Base-by-base conservation (phyloP, 495 filamentous ascomycete genomes). In the Penicillium paradoxum region DNA sequence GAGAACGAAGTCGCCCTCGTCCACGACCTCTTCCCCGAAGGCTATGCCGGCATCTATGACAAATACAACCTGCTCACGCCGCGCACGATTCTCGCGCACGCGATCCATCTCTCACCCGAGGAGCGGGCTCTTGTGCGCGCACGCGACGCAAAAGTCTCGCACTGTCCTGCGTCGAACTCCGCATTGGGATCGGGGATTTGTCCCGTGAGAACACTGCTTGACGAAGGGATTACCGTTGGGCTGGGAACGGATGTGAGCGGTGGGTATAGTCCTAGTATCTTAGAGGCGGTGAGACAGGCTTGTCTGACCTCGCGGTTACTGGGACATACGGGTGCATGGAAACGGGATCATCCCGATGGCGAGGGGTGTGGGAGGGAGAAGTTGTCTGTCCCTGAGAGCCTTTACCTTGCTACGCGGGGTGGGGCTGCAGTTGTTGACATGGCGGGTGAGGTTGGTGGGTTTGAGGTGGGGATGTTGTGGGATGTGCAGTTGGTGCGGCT, bases 201-300 rank as follows among this genome's bases (percentile, higher is more conserved):
- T 5, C 81, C 77, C 14, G 85, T 98, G 0, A 74, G 91, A 15
- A 71, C 74, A 57, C 64, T 95, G 49, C 69, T 95, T n/a, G 78
- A 90, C 19, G 76, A 75, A 33, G 90, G 90, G 0, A 73, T 98
- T 37, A 79, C 77, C 0, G 82, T 95, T 4, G 93, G 93, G 0
- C 69, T 98, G 0, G 93, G 93, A 0, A 97, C 91, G 0, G 93
- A 98, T 66, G 80, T 96, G 10, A 86, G 80, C 57, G 93, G 92
- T 10, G 93, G 93, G 9, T 97, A 90, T 59, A 86, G 79, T 34
- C 73, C 85, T 5, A 86, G 80, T 59, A 79, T 97, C 14, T 77
- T 97, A 0, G 87, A 90, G 53, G 83, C 86, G n/a, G 84, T 81
- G 34, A 70, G 90, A 21, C 87, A 91, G 60, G 89, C 91, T 2